phyloP scores from a whole-genome alignment of 139 green algal species.

The Tetraselmis chui region DNA sequence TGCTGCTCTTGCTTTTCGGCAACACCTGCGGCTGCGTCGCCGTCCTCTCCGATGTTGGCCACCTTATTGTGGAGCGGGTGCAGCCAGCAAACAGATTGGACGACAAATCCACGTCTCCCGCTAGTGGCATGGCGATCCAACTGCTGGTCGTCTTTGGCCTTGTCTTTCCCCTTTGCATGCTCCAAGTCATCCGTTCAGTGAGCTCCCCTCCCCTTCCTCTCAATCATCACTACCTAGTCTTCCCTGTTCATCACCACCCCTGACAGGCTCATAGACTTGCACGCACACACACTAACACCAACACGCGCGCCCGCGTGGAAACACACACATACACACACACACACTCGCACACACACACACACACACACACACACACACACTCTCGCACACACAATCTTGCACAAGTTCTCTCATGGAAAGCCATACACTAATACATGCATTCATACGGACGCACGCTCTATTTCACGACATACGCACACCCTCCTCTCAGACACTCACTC shows the following conservation, averaged over 20 bases:
- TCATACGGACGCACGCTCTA: no score
- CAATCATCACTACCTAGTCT: not conserved
- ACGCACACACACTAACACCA: no score
- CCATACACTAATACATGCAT: no score
- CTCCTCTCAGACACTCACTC: no score
- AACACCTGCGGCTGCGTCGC: constrained; percentile 66
- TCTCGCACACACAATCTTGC: not conserved
- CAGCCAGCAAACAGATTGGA: not conserved
- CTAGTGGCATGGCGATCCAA: not conserved
- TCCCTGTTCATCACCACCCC: not conserved
- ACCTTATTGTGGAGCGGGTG: constrained; percentile 39
- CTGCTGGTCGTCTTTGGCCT: constrained; percentile 11
- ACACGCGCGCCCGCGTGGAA: no score
- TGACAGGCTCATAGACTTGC: no score
- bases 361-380: not conserved
- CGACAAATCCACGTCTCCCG: not conserved
- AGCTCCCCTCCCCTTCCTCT: not conserved
- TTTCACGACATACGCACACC: no score
- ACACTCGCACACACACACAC: not conserved
- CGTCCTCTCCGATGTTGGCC: constrained; percentile 58
- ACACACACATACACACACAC: not conserved
- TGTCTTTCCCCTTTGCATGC: constrained; percentile 60
- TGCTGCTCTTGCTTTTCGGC: constrained; percentile 72
- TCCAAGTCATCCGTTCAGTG: constrained; percentile 58
- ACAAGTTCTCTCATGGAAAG: no score